Conservation (phyloP, 1,139 yeast genomes). For the Protomyces inundatus region DNA sequence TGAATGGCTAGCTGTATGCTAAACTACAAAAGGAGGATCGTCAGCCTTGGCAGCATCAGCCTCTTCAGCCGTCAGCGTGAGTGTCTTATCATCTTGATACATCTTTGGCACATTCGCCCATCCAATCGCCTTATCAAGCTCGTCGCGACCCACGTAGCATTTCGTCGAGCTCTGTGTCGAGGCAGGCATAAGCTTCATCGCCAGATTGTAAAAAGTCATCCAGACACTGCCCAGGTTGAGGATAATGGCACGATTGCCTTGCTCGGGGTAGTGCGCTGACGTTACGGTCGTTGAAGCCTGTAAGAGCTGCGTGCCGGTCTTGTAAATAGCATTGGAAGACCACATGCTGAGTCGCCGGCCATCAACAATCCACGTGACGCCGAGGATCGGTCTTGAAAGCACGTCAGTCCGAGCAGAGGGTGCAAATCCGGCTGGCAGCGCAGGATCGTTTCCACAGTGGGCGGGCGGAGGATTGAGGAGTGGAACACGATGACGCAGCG, state of each 20-base stretch:
- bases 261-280: slow-evolving; percentile 21
- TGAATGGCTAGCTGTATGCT: too few species aligned
- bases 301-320: slow-evolving; percentile 6
- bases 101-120: slow-evolving; percentile 15
- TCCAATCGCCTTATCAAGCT: background rate
- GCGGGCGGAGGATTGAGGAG: slow-evolving; percentile 15
- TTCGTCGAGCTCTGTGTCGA: slow-evolving; percentile 15
- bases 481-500: slow-evolving; percentile 10
- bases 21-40: background rate
- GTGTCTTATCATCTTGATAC: background rate
- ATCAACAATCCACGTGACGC: slow-evolving; percentile 18
- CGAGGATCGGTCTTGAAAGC: slow-evolving; percentile 9
- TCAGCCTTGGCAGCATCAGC: background rate
- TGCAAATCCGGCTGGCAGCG: background rate
- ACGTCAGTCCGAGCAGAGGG: slow-evolving; percentile 4
- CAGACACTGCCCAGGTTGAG: slow-evolving; percentile 20
- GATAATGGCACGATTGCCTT: slow-evolving; percentile 20
- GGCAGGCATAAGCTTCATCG: slow-evolving; percentile 13
- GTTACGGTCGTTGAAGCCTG: slow-evolving; percentile 1
- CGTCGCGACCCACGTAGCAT: slow-evolving; percentile 12
- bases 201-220: slow-evolving; percentile 12
- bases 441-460: background rate
- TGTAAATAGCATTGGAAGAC: slow-evolving; percentile 15
- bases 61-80: background rate
- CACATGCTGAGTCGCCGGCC: slow-evolving; percentile 16